phyloP scores from a whole-genome alignment of 345 rosid genomes.

The Aquilaria malaccensis region DNA sequence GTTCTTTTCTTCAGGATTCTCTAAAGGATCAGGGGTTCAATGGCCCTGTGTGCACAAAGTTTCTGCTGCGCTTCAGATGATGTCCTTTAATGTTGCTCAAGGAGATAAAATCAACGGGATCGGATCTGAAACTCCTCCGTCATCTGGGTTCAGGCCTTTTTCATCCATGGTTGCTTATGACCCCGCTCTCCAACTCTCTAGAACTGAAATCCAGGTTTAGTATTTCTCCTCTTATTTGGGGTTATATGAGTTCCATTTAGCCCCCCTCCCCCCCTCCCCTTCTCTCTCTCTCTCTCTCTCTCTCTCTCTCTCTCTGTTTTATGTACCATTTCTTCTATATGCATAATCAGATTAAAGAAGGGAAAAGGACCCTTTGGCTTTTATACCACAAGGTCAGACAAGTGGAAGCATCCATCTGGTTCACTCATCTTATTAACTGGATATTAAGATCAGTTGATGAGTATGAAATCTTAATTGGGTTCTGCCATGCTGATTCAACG shows the following conservation, averaged over 20 bases:
- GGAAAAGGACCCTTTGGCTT: no score
- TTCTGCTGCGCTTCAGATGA: constrained; percentile 32
- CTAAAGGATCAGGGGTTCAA: constrained; percentile 30
- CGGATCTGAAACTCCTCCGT: constrained; percentile 20
- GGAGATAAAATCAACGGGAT: constrained; percentile 32
- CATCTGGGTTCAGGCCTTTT: constrained; percentile 27
- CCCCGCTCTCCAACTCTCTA: constrained; percentile 7
- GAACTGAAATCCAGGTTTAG: constrained; percentile 31
- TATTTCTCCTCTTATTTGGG: not conserved
- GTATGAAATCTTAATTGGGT: no score
- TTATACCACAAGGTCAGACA: no score
- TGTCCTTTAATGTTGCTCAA: constrained; percentile 35
- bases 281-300: no score
- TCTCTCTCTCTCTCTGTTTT: no score
- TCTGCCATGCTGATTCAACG: no score
- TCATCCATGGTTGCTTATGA: constrained; percentile 20
- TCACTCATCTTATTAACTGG: no score
- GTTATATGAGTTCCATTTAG: not conserved
- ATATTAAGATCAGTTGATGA: no score
- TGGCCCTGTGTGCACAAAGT: constrained; percentile 48
- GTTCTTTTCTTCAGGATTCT: constrained; percentile 24
- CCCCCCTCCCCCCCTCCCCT: no score
- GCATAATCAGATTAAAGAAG: no score
- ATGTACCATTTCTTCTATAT: no score
- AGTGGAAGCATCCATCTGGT: no score